Evolutionary conservation across 306 rosid genomes (phyloP).

Genomic region (Pterocarpus macrocarpus): DNA sequence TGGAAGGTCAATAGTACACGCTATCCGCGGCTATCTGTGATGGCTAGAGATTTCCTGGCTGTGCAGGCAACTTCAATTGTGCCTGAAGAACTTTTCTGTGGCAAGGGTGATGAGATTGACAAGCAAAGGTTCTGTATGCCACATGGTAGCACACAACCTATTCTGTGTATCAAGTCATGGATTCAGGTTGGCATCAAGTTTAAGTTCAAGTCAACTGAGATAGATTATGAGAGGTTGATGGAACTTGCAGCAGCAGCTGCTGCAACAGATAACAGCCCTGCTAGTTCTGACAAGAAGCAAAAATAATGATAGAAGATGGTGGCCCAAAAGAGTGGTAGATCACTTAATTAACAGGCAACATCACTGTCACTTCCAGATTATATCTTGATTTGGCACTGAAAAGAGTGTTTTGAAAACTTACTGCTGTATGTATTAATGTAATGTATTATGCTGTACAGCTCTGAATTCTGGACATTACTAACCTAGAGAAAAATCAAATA

Average conservation of each 20-base stretch:
- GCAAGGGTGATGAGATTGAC: conserved; percentile 79
- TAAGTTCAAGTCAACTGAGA: conserved; percentile 63
- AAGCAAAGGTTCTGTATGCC: conserved; percentile 85
- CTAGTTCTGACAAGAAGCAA: conserved; percentile 59
- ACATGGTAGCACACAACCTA: conserved; percentile 72
- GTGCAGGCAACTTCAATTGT: conserved; percentile 89
- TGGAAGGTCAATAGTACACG: conserved; percentile 92
- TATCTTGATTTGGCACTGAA: conserved; percentile 33
- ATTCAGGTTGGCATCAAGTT: conserved; percentile 80
- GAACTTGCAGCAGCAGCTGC: conserved; percentile 51
- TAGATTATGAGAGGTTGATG: conserved; percentile 64
- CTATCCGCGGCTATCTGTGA: conserved; percentile 85
- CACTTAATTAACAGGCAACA: conserved; percentile 36
- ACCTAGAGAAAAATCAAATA: conserved; percentile 43
- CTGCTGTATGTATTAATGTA: conserved; percentile 47
- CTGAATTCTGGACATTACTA: conserved; percentile 39
- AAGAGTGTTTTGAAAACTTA: conserved; percentile 37
- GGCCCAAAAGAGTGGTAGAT: conserved; percentile 17
- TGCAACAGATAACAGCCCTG: conserved; percentile 48
- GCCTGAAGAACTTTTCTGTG: conserved; percentile 88
- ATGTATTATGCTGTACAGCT: conserved; percentile 58
- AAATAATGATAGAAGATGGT: conserved; percentile 30
- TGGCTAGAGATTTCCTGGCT: conserved; percentile 95
- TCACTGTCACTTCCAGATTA: conserved; percentile 27
- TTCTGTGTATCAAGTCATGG: conserved; percentile 93